Evolutionary conservation across 225 moss, liverwort and hornwort species (phyloP).

Genomic region (Antitrichia curtipendula): DNA sequence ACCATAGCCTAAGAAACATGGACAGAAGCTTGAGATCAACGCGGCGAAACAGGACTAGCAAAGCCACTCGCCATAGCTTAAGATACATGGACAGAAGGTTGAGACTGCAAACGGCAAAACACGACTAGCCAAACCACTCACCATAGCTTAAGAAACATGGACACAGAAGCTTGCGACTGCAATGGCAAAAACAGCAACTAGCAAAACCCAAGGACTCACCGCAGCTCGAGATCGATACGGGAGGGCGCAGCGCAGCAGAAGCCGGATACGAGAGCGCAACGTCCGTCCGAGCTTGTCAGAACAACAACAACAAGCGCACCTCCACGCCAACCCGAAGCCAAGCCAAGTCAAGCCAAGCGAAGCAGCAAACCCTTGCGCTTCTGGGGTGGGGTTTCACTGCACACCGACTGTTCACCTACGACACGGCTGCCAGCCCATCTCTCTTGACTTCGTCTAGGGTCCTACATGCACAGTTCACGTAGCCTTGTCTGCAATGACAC

Average conservation of each 20-base stretch:
- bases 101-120: neutral
- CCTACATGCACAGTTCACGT: neutral
- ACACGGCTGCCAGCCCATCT: neutral
- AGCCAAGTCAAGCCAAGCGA: neutral
- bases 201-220: neutral
- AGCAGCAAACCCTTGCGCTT: neutral
- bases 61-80: neutral
- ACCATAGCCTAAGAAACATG: neutral
- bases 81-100: neutral
- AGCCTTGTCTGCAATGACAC: neutral
- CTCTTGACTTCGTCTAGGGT: neutral
- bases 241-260: neutral
- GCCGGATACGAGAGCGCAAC: neutral
- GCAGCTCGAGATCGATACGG: neutral
- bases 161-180: neutral
- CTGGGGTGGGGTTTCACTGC: neutral
- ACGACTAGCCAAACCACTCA: neutral
- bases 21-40: neutral
- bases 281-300: neutral
- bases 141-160: neutral
- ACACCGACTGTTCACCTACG: neutral
- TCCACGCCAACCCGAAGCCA: neutral
- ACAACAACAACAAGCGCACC: neutral
- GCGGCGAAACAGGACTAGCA: neutral
- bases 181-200: no score